These are phyloP conservation scores for Colletotrichum sp. DNA, from an alignment of 2,329 filamentous ascomycete genomes.

Conservation along the genomic window DNA sequence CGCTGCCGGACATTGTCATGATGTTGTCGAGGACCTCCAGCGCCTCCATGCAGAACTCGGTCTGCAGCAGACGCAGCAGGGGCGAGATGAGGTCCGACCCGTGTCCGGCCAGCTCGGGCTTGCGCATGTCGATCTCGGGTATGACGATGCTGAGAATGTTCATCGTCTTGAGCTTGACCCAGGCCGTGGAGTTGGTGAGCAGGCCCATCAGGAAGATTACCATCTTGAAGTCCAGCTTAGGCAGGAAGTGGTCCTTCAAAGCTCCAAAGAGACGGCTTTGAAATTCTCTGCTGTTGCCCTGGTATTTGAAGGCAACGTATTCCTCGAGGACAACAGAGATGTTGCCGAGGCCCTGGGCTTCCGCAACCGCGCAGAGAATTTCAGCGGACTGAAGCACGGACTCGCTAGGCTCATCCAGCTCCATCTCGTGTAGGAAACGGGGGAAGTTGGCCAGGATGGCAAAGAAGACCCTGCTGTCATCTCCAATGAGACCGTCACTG, in stretches of 20 bases:
- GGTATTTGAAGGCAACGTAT: constrained; percentile 71
- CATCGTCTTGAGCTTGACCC: constrained; percentile 95
- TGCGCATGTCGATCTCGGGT: constrained; percentile 90
- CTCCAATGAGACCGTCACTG: constrained; percentile 79
- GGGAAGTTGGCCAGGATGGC: constrained; percentile 91
- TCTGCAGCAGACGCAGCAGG: constrained; percentile 85
- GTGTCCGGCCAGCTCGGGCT: constrained; percentile 85
- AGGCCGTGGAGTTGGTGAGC: constrained; percentile 84
- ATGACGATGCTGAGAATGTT: constrained; percentile 84
- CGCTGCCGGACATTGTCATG: constrained; percentile 89
- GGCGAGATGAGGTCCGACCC: constrained; percentile 96
- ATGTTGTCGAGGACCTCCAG: constrained; percentile 92
- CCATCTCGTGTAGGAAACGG: constrained; percentile 79
- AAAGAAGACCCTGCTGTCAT: constrained; percentile 82
- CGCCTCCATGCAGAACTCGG: constrained; percentile 91
- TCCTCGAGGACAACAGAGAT: constrained; percentile 73
- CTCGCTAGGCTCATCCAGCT: constrained; percentile 62
- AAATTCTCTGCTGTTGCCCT: constrained; percentile 72
- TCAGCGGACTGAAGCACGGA: constrained; percentile 67
- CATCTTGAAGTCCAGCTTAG: constrained; percentile 80
- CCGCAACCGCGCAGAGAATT: constrained; percentile 73
- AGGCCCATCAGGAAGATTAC: constrained; percentile 90
- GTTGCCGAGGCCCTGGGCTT: constrained; percentile 69
- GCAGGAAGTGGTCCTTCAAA: constrained; percentile 79
- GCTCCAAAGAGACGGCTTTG: constrained; percentile 74